These are phyloP conservation scores for Phyllosticta paracitricarpa DNA, from an alignment of 2,329 filamentous ascomycete species.

Conservation along the genomic window DNA sequence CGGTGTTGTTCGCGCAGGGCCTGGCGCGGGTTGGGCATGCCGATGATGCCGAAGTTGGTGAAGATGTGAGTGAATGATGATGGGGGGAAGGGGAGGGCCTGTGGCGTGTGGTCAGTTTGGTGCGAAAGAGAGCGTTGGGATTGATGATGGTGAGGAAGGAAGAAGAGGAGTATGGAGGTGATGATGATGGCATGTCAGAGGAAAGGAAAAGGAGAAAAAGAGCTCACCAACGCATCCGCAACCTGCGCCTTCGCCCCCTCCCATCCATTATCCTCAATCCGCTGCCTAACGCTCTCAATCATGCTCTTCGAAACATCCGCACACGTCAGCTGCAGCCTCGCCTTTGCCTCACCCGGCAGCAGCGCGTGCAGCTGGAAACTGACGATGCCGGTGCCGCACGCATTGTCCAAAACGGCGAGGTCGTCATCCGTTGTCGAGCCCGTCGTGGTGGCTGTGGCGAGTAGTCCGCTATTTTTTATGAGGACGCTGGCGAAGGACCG, in stretches of 20 bases:
- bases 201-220: slow-evolving; percentile 23
- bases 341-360: slow-evolving; percentile 30
- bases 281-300: slow-evolving; percentile 32
- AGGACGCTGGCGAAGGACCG: slow-evolving; percentile 21
- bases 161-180: too few relatives aligned
- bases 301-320: slow-evolving; percentile 38
- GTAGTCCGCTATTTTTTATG: slow-evolving; percentile 21
- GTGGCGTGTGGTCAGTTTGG: too few relatives aligned
- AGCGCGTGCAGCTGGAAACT: slow-evolving; percentile 35
- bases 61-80: slow-evolving; percentile 22
- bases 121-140: too few relatives aligned
- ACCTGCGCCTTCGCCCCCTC: slow-evolving; percentile 34
- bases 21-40: slow-evolving; percentile 34
- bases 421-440: slow-evolving; percentile 5
- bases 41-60: slow-evolving; percentile 39
- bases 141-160: too few relatives aligned
- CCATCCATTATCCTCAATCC: slow-evolving; percentile 37
- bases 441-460: slow-evolving; percentile 9
- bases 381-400: slow-evolving; percentile 44
- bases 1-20: slow-evolving; percentile 20
- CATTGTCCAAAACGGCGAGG: slow-evolving; percentile 40
- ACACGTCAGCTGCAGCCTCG: slow-evolving; percentile 39
- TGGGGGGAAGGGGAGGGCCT: slow-evolving; percentile 2
- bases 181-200: background rate
- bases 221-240: slow-evolving; percentile 39